Conservation (phyloP, 2,329 filamentous ascomycete genomes). For the Fusarium napiforme region DNA sequence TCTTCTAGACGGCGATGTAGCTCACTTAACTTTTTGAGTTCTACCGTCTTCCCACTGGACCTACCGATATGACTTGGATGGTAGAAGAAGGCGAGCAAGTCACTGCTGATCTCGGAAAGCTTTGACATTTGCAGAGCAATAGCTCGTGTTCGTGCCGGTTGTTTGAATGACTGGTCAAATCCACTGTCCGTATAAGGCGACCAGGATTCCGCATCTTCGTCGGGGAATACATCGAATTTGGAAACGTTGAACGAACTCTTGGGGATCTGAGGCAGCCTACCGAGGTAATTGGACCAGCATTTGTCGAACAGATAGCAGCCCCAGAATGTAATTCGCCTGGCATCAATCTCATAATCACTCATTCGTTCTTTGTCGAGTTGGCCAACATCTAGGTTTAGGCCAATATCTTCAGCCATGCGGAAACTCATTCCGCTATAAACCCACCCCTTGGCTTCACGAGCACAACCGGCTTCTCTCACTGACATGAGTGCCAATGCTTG, state of each 20-base stretch:
- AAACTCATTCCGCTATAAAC: constrained; percentile 99
- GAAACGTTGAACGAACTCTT: constrained; percentile 83
- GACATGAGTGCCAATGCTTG: constrained; percentile 97
- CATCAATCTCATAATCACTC: constrained; percentile 87
- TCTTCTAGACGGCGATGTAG: constrained; percentile 89
- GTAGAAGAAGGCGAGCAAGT: constrained; percentile 90
- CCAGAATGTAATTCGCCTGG: constrained; percentile 93
- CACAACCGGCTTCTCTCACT: constrained; percentile 93
- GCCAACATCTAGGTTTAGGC: constrained; percentile 84
- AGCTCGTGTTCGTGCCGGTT: constrained; percentile 85
- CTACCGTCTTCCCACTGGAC: constrained; percentile 78
- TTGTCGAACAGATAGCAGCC: constrained; percentile 99
- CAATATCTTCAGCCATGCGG: constrained; percentile 94
- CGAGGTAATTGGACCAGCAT: constrained; percentile 98
- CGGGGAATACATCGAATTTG: constrained; percentile 90
- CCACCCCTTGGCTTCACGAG: constrained; percentile 94
- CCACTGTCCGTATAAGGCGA: constrained; percentile 88
- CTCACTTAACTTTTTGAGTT: constrained; percentile 92
- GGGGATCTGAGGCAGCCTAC: constrained; percentile 87
- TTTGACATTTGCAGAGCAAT: constrained; percentile 83
- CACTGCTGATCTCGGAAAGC: constrained; percentile 92
- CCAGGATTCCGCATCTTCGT: constrained; percentile 88
- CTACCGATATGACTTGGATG: constrained; percentile 76
- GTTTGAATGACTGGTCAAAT: constrained; percentile 75
- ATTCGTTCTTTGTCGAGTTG: constrained; percentile 71